Evolutionary conservation across 768 basidiomycete species (phyloP), one percentile per base, ranked within the genome.

Genomic region (Mycena rosella): DNA sequence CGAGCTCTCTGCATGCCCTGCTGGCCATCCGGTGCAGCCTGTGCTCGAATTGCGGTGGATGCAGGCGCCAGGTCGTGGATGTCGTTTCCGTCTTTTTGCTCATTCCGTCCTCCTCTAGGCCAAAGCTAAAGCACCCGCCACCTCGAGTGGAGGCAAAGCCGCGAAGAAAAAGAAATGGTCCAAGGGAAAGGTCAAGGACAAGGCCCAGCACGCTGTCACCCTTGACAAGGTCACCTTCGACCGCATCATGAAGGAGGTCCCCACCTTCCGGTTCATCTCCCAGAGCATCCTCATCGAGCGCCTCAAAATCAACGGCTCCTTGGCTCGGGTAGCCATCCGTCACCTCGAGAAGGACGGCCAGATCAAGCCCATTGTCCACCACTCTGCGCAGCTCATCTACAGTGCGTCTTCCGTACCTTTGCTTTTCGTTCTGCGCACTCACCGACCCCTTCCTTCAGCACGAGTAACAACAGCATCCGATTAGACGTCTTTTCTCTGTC

Each of bases 141-240:
- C 91, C 66, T 83, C 90, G 55, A 83, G 88, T 72, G 91, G 92
- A 73, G 92, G 93, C 79, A 96, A 96, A 81, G 84, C 92, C 77
- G 95, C 94, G 70, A 98, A 98, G 89, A 99, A 99, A 90, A 99
- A 99, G 95, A 99, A 99, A 89, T 98, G 96, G 96, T 98, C 95
- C 75, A 99, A 99, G 89, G 98, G 98, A 80, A 99, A 99, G 86
- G 98, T 99, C 82, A 99, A 99, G 92, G 98, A 99, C 86, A 99
- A 99, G 91, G 95, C 97, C 77, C 91, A 94, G 78, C 96, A 99
- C 89, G 88, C 95, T 75, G 96, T 98, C 82, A 86, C 91, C 74
- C 91, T 97, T 77, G 97, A 99, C 88, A 97, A 98, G 87, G 73
- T 90, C 61, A 93, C 92, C 74, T 97, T 82, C 83, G 95, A 96